Base-by-base conservation (phyloP, 106 monocot genomes). In the Allium sativum region DNA sequence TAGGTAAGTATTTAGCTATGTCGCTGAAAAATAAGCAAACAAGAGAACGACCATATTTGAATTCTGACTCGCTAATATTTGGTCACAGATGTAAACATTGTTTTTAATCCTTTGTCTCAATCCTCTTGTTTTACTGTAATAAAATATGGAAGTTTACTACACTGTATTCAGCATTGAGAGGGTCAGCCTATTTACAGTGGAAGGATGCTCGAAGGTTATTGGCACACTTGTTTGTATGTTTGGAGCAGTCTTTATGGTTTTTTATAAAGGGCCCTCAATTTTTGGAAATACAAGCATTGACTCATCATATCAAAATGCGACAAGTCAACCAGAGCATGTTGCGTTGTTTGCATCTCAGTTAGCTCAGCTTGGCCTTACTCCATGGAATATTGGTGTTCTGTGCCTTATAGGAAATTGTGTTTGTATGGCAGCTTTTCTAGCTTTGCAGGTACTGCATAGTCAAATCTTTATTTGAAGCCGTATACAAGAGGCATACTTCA, bases 391-490 rank as follows among this genome's bases (percentile, higher is more conserved):
- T 61, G 94, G 94, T 59, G 81, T 86, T 43, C 54, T 95, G 16
- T 95, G 89, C 73, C 65, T 95, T 43, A 82, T 95, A 17, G 95
- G 77, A 21, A 96, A 96, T 55, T 95, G 90, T 22, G 66, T 87
- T 31, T 78, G 84, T 68, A 90, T 95, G 95, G 95, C 83, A 58
- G 65, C 75, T 61, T 95, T 77, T 84, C 65, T 95, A 11, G 83
- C 79, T 72, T 65, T 95, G 40, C 95, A 95, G 90, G 93, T 93
- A 81, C 5, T 43, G 18, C 13, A 48, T 12, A 14, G 9, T 47
- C 21, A 12, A 62, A 62, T 14, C 19, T 12, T 16, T 45, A 12
- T 46, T 47, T 61, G 17, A 10, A 6, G 44, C 61, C 44, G 18
- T 45, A 61, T 61, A 61, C 45, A 18, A 12, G 40, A 1, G 14